A percentile compares a stretch with the other conserved stretches of the same genome.
Conservation (phyloP, 345 rosid species). For the Eucalyptus curtisii region DNA sequence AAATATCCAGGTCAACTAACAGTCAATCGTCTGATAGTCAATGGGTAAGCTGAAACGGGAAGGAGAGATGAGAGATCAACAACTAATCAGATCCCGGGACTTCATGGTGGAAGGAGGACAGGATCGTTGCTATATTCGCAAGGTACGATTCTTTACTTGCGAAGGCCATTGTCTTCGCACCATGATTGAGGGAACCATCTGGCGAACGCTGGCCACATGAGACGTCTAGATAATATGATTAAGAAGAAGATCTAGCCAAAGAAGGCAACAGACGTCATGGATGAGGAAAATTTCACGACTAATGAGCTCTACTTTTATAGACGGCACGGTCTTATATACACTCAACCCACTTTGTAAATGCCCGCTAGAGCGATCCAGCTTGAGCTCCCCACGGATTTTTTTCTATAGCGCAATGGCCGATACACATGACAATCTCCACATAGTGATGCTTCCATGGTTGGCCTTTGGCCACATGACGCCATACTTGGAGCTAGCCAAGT, state of each 20-base stretch:
- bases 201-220: accelerated
- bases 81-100: neutral
- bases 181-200: neutral
- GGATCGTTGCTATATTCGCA: neutral
- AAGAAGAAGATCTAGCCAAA: accelerated
- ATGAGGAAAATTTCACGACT: neutral
- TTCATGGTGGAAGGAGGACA: neutral
- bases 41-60: neutral
- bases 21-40: neutral
- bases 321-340: too few relatives aligned
- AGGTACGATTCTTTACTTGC: neutral
- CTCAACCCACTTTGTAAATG: neutral
- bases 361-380: too few relatives aligned
- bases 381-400: too few relatives aligned
- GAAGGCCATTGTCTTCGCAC: neutral
- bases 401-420: neutral
- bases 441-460: constrained; percentile 13
- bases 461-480: constrained; percentile 19
- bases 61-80: neutral
- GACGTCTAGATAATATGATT: neutral
- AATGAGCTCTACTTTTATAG: neutral
- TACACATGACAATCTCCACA: neutral
- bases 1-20: neutral
- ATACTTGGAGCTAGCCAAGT: constrained; percentile 6
- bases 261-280: neutral